These are phyloP conservation scores for Cryptosporidium sp. DNA, from an alignment of 169 alveolate species.

Conservation along the genomic window DNA sequence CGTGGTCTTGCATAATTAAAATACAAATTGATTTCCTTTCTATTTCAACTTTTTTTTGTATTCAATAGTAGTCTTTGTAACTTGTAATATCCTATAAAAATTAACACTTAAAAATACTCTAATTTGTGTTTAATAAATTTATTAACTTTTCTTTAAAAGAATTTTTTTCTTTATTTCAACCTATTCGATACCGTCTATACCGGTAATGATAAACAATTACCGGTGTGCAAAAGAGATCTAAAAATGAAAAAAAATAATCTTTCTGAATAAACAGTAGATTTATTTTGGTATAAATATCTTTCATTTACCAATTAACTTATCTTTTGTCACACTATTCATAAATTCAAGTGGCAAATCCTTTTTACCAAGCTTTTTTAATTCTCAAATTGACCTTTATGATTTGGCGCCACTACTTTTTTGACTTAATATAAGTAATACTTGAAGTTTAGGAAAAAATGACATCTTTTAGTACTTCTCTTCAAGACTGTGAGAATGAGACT, in stretches of 20 bases:
- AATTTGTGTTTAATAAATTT: background rate
- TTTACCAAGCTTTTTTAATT: background rate
- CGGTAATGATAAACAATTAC: background rate
- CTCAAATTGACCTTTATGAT: background rate
- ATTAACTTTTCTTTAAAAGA: background rate
- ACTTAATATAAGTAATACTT: background rate
- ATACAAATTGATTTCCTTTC: background rate
- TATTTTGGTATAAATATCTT: too few species aligned
- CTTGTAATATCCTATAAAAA: background rate
- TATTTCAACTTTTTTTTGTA: background rate
- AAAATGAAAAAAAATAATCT: background rate
- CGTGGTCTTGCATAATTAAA: background rate
- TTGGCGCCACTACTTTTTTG: conserved; percentile 18
- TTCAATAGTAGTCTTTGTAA: too few species aligned
- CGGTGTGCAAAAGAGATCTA: conserved; percentile 24
- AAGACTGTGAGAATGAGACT: background rate
- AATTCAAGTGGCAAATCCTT: background rate
- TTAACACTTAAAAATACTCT: background rate
- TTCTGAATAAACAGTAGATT: background rate
- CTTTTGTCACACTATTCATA: too few species aligned
- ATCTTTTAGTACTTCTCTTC: conserved; percentile 35
- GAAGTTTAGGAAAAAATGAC: conserved; percentile 10
- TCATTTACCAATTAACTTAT: background rate
- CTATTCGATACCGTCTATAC: background rate
- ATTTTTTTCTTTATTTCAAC: background rate